phyloP scores from a whole-genome alignment of 805 yeast genomes.

The Ogataea siamensis region DNA sequence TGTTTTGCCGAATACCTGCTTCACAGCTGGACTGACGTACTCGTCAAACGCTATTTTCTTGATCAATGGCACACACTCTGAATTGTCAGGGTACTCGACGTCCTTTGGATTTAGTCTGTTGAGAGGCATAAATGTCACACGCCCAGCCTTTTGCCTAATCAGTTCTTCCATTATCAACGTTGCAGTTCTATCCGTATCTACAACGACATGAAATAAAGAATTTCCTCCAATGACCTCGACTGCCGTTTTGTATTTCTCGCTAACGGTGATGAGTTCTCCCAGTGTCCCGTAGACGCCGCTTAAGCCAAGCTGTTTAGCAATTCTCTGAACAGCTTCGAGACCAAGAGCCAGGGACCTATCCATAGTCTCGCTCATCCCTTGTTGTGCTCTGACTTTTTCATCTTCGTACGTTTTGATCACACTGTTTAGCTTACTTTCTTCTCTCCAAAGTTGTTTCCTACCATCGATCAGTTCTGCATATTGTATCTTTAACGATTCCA shows the following conservation, averaged over 20 bases:
- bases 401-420: constrained; percentile 51
- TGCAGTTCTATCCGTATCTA: constrained; percentile 84
- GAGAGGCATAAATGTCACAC: constrained; percentile 89
- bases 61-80: constrained; percentile 72
- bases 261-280: constrained; percentile 78
- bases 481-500: constrained; percentile 36
- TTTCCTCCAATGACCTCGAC: constrained; percentile 89
- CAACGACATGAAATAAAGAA: constrained; percentile 83
- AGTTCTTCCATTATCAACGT: constrained; percentile 74
- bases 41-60: constrained; percentile 66
- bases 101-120: constrained; percentile 54
- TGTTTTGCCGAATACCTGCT: constrained; percentile 77
- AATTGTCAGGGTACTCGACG: constrained; percentile 58
- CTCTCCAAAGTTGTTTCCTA: constrained; percentile 75
- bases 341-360: constrained; percentile 70
- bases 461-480: constrained; percentile 54
- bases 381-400: constrained; percentile 56
- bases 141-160: constrained; percentile 65
- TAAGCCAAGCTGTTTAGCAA: constrained; percentile 57
- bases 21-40: constrained; percentile 61
- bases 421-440: constrained; percentile 64
- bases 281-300: constrained; percentile 76
- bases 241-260: constrained; percentile 79
- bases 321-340: constrained; percentile 62
- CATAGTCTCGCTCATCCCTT: constrained; percentile 68